Evolutionary conservation across 2,329 filamentous ascomycete species (phyloP), one percentile per base, ranked within the genome.

Genomic region (Trichophyton benhamiae): DNA sequence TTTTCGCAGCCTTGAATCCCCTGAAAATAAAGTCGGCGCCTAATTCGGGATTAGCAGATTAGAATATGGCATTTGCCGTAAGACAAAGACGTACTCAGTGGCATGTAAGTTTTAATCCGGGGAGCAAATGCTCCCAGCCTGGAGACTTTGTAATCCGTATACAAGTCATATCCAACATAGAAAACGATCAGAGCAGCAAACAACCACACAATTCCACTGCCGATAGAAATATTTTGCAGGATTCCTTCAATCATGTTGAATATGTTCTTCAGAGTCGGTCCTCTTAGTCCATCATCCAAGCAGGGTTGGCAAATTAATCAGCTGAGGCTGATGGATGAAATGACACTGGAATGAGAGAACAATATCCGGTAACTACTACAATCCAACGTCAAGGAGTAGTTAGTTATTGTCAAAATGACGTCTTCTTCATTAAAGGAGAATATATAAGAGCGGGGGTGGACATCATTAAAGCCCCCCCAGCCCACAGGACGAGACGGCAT

Each of bases 11-110:
- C 33, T 72, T 72, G 52, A 89, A 68, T n/a, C 81, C 79, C n/a
- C 74, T 70, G 67, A 76, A 78, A 36, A 91, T 74, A 63, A 89
- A 77, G 65, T 88, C 87, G 48, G 91, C 65, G 55, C 86, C 87
- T 86, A 63, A n/a, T 13, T 57, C 15, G 7, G 8, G 44, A 38
- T 52, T 15, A 58, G 49, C 38, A 55, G n/a, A 57, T 67, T 46
- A 67, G 63, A 30, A 41, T 17, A 42, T 38, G 44, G 3, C 3
- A 57, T 48, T 38, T 17, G 15, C 13, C 27, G 9, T 13, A 15
- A 48, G 11, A 42, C 15, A 49, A 13, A 13, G 2, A 66, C 71
- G 46, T 62, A 74, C 73, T 72, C 53, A 75, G 70, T 41, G 75
- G 75, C 41, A 76, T 67, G 59, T 66, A 69, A 30, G 71, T 71